These are phyloP conservation scores for Jaminaea rosea DNA, from an alignment of 1,284 basidiomycete species.

Conservation along the genomic window DNA sequence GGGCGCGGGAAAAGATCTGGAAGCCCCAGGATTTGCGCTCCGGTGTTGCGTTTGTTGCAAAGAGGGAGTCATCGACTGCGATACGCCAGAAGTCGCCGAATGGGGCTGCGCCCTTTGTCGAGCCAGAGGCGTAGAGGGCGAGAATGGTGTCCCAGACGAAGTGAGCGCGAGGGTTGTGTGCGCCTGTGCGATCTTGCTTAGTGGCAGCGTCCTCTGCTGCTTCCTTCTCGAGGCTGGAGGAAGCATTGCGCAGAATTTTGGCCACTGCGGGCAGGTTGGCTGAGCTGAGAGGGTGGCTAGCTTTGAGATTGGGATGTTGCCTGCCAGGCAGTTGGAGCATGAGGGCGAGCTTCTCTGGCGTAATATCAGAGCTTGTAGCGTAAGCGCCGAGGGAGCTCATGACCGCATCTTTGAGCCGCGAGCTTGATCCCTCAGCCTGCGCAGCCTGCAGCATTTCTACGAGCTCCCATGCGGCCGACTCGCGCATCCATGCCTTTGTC, in stretches of 20 bases:
- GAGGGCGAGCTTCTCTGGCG: constrained; percentile 78
- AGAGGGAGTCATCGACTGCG: constrained; percentile 84
- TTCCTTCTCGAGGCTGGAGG: constrained; percentile 47
- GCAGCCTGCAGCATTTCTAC: constrained; percentile 49
- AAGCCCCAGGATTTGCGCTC: constrained; percentile 95
- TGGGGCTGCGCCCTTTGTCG: constrained; percentile 51
- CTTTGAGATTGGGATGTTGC: too few species aligned
- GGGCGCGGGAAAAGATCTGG: constrained; percentile 73
- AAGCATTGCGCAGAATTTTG: constrained; percentile 54
- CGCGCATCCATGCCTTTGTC: constrained; percentile 81
- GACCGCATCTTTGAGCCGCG: too few species aligned
- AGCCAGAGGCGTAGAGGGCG: constrained; percentile 54
- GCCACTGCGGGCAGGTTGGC: constrained; percentile 68
- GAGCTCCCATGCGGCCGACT: constrained; percentile 82
- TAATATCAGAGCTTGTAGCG: constrained; percentile 53
- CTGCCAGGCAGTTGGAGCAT: constrained; percentile 59
- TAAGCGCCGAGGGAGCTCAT: neutral
- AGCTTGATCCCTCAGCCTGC: too few species aligned
- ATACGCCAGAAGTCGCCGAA: constrained; percentile 84
- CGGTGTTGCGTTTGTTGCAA: constrained; percentile 70
- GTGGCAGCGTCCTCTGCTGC: constrained; percentile 51
- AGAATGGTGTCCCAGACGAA: constrained; percentile 83
- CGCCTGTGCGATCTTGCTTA: constrained; percentile 40
- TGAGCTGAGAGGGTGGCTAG: constrained; percentile 51
- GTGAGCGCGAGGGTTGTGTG: constrained; percentile 54